These are phyloP conservation scores for Gnaphalium uliginosum DNA, from an alignment of 129 eudicot species.

Conservation along the genomic window DNA sequence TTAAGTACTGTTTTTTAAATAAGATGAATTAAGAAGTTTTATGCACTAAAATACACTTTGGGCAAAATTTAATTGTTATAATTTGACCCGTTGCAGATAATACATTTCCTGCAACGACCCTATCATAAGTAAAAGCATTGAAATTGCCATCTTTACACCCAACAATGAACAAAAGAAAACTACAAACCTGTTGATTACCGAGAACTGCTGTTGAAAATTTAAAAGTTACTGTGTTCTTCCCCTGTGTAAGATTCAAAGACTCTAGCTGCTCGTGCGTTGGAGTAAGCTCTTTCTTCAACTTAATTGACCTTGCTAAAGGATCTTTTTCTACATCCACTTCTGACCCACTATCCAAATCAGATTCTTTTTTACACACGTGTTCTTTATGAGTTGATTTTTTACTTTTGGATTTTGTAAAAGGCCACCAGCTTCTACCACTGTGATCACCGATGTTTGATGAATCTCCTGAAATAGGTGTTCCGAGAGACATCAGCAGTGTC, in stretches of 20 bases:
- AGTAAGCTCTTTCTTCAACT: constrained; percentile 46
- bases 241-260: constrained; percentile 77
- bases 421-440: constrained; percentile 65
- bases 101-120: not conserved
- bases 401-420: constrained; percentile 58
- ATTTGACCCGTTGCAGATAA: not conserved
- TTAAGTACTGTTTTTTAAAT: not conserved
- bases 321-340: constrained; percentile 40
- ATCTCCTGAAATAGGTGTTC: constrained; percentile 43
- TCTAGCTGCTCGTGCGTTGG: constrained; percentile 84
- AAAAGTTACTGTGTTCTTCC: constrained; percentile 73
- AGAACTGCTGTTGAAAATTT: constrained; percentile 83
- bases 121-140: not conserved
- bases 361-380: constrained; percentile 15
- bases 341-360: constrained; percentile 30
- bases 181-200: constrained; percentile 85
- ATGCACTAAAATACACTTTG: not conserved
- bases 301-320: constrained; percentile 30
- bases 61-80: not conserved
- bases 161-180: constrained; percentile 10
- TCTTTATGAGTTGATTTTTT: constrained; percentile 30
- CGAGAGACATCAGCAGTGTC: constrained; percentile 27
- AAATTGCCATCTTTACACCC: not conserved
- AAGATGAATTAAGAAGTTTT: not conserved
- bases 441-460: constrained; percentile 37